These are phyloP conservation scores for Dactylellina cionopaga DNA, from an alignment of 2,329 filamentous ascomycete species.

Conservation along the genomic window DNA sequence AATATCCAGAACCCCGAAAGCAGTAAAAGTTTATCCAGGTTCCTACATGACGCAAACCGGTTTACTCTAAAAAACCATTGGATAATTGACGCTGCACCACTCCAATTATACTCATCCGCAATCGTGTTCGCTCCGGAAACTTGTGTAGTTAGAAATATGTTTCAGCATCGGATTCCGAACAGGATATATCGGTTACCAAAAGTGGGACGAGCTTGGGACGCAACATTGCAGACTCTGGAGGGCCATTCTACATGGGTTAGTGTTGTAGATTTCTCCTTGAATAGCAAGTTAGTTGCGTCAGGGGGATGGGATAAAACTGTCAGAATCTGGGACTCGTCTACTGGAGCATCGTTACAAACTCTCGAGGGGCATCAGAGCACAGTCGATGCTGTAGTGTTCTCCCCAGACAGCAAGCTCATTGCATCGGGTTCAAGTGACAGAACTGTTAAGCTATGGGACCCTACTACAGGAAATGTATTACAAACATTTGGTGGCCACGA, in stretches of 20 bases:
- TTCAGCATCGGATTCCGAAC: not conserved
- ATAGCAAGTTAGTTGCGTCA: not conserved
- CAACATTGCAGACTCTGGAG: not conserved
- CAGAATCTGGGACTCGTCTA: constrained; percentile 5
- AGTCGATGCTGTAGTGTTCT: not conserved
- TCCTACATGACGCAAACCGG: not conserved
- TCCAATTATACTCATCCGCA: constrained; percentile 18
- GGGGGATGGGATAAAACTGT: constrained; percentile 56
- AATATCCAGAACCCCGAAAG: not conserved
- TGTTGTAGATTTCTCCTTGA: not conserved
- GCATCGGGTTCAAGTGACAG: not conserved
- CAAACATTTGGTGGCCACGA: too few relatives aligned
- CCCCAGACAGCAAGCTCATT: not conserved
- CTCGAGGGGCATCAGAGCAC: not conserved
- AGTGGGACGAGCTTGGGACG: not conserved
- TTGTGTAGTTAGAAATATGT: not conserved
- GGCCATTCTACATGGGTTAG: constrained; percentile 4
- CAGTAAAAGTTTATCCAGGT: not conserved
- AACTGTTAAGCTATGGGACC: not conserved
- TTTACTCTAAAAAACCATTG: not conserved
- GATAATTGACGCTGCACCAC: not conserved
- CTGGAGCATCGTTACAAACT: not conserved
- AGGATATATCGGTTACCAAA: not conserved
- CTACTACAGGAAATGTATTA: not conserved
- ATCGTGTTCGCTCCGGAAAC: not conserved